Percentiles rank a stretch among this genome's conserved stretches.
Evolutionary conservation across 306 rosid species (phyloP).

Genomic region (Vachellia pachyceras): DNA sequence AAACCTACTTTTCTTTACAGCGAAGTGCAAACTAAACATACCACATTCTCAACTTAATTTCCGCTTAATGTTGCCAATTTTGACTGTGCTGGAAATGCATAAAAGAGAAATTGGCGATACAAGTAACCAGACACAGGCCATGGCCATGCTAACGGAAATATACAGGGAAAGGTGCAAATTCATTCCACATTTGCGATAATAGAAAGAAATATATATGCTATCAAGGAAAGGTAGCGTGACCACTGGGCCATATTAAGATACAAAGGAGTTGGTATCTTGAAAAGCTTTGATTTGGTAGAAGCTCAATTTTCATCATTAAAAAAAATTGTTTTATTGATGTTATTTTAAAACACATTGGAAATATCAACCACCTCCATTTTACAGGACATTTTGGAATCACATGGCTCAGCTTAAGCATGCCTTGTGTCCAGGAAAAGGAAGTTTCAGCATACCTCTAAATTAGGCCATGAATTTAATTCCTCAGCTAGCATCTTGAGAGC

Average conservation of each 20-base stretch:
- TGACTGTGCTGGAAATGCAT: not conserved
- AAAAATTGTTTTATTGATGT: not conserved
- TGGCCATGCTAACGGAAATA: not conserved
- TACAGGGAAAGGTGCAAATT: not conserved
- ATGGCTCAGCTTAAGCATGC: slow-evolving; percentile 12
- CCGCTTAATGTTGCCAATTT: not conserved
- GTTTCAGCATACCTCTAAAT: slow-evolving; percentile 69
- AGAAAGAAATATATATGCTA: slow-evolving; percentile 1
- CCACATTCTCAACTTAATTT: not conserved
- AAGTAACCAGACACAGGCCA: not conserved
- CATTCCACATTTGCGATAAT: not conserved
- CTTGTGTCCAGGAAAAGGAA: not conserved
- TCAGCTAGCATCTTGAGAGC: slow-evolving; percentile 84
- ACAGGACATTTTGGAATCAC: slow-evolving; percentile 2
- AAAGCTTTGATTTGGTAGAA: not conserved
- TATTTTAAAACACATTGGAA: not conserved
- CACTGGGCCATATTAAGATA: slow-evolving; percentile 27
- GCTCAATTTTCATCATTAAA: slow-evolving; percentile 19
- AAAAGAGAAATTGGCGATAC: not conserved
- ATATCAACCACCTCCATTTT: slow-evolving; percentile 18
- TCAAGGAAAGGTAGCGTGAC: not conserved
- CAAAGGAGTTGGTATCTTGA: not conserved
- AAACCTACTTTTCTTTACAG: not conserved
- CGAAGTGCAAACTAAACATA: not conserved
- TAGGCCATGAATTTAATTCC: slow-evolving; percentile 92